Percentiles rank a stretch among this genome's conserved stretches.
phyloP scores from a whole-genome alignment of 2,329 filamentous ascomycete species.

The Alternaria sp. region DNA sequence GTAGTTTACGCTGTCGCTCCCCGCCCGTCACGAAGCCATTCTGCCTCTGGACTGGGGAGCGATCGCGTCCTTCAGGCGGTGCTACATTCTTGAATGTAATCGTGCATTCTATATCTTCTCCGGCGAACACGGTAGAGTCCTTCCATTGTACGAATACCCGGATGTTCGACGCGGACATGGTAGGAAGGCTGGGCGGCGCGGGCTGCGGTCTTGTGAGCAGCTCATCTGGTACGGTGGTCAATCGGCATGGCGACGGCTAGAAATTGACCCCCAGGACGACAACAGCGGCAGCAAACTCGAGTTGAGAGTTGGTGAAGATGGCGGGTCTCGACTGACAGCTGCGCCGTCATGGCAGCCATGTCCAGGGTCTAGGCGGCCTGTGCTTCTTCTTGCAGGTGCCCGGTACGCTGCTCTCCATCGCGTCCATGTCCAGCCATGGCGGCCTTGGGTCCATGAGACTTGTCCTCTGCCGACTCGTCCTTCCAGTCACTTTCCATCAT shows the following conservation, averaged over 20 bases:
- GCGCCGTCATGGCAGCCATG: slow-evolving; percentile 19
- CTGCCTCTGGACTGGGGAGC: slow-evolving; percentile 42
- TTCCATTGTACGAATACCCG: slow-evolving; percentile 96
- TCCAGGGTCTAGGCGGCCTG: slow-evolving; percentile 12
- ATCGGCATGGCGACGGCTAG: slow-evolving; percentile 41
- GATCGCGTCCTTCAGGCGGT: slow-evolving; percentile 54
- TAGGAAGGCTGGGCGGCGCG: slow-evolving; percentile 38
- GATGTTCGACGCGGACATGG: slow-evolving; percentile 68
- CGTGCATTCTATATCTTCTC: slow-evolving; percentile 92
- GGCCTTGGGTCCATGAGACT: no score
- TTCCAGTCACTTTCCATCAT: no score
- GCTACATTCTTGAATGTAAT: slow-evolving; percentile 94
- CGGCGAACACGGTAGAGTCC: slow-evolving; percentile 92
- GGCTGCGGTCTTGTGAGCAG: slow-evolving; percentile 39
- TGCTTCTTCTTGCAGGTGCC: slow-evolving; percentile 1
- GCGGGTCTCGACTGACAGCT: slow-evolving; percentile 4
- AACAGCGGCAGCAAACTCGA: slow-evolving; percentile 14
- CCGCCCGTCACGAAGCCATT: slow-evolving; percentile 50
- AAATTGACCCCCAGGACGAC: slow-evolving; percentile 14
- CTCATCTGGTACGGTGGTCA: slow-evolving; percentile 43
- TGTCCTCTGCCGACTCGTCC: no score
- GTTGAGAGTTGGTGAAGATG: slow-evolving; percentile 10
- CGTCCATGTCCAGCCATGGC: no score
- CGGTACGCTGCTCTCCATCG: no score
- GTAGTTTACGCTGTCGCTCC: slow-evolving; percentile 52